Percentiles rank a stretch among this genome's conserved stretches.
Conservation (phyloP, 2,329 filamentous ascomycete genomes). For the Ceratocystis diversiconidia region DNA sequence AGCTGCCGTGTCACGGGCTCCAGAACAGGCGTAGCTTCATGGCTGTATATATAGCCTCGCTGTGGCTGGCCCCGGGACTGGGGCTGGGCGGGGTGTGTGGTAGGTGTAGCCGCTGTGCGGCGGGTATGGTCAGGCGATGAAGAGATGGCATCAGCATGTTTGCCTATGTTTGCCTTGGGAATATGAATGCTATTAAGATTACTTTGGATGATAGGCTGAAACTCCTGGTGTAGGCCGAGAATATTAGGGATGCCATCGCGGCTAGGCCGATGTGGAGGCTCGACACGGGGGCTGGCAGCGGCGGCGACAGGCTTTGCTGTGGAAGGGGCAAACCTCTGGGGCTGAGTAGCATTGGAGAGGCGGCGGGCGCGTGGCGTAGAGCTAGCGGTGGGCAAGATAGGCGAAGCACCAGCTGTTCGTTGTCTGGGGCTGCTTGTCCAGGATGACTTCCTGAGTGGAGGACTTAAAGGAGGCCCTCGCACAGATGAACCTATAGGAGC, state of each 20-base stretch:
- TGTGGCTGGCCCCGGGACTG: background rate
- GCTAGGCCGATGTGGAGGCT: conserved; percentile 48
- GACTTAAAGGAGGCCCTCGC: conserved; percentile 27
- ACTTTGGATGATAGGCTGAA: conserved; percentile 46
- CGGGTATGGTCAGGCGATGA: conserved; percentile 5
- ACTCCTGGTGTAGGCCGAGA: conserved; percentile 38
- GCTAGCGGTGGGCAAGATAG: conserved; percentile 39
- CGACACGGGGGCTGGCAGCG: background rate
- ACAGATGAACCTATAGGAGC: background rate
- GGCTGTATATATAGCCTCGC: background rate
- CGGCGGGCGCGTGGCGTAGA: conserved; percentile 25
- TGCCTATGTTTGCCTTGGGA: conserved; percentile 29
- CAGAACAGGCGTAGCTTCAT: conserved; percentile 16
- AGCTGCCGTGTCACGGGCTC: conserved; percentile 23
- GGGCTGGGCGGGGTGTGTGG: background rate
- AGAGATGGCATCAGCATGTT: conserved; percentile 8
- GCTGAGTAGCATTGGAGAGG: background rate
- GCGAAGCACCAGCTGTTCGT: conserved; percentile 47
- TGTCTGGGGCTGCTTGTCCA: conserved; percentile 29
- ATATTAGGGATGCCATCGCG: conserved; percentile 53
- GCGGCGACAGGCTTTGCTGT: background rate
- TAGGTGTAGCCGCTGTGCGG: background rate
- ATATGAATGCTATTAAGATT: conserved; percentile 40
- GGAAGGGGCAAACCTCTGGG: background rate
- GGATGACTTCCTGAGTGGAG: conserved; percentile 4